Evolutionary conservation across 805 yeast species (phyloP), one percentile per base, ranked within the genome.

Genomic region (Cyberlindnera nakhonratchasimensis): DNA sequence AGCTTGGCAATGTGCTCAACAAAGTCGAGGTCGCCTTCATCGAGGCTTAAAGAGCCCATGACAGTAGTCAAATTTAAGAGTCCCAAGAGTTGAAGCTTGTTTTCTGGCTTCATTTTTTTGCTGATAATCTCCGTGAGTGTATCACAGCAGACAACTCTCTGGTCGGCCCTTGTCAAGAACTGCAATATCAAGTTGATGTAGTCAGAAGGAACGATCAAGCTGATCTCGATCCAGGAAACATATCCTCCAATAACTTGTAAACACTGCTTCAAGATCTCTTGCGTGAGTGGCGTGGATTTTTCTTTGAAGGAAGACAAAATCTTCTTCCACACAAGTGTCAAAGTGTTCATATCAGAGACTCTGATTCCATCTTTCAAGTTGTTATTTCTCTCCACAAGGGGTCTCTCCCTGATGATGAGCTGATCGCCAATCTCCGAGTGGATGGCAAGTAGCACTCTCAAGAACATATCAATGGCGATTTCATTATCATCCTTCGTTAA

Each of bases 351-450:
- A 60, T 89, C 97, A 38, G 78, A 72, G 11, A 72, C 71, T 62
- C 99, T 75, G 52, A 93, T 82, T 20, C 77, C 70, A 63, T 93
- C 99, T 59, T 93, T 93, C 47, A 93, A 69, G 33, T 68, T 64
- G 52, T 75, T 82, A 61, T 85, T 86, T 54, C 86, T 76, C 34
- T 80, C 81, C 34, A 75, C 76, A 13, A 72, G 62, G 19, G 75
- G 76, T 51, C 78, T 78, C 10, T 83, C 77, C 54, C 95, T 77
- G 24, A 80, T 66, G 50, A 89, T 84, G 51, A 90, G 74, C 58
- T 86, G 93, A 61, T 93, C 99, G 25, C 96, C 99, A 52, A 93
- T 88, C 64, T 90, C 96, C 22, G 82, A 81, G 61, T 93, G 97
- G 46, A 93, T 79, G 23, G 84, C 77, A 32, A 80, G 63, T 45